Conservation (phyloP, 2,329 filamentous ascomycete species). For the Pestalotiopsis sp. region DNA sequence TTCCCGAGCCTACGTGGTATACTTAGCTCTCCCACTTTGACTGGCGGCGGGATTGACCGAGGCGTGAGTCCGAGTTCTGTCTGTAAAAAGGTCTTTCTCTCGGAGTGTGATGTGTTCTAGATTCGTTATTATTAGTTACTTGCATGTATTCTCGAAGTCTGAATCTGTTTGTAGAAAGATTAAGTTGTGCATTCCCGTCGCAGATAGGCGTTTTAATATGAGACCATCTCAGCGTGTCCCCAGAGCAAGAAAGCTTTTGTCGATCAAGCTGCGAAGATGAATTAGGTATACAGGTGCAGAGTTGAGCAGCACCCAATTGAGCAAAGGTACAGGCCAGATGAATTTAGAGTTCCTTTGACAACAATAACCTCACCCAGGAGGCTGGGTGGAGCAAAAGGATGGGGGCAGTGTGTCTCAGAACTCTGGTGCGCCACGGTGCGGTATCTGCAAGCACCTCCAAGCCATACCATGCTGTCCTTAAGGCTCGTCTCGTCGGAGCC, state of each 20-base stretch:
- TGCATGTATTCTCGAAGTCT: not conserved
- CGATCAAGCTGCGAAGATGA: not conserved
- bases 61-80: not conserved
- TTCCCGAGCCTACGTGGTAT: slow-evolving; percentile 3
- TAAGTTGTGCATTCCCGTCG: not conserved
- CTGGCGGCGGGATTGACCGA: not conserved
- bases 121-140: not conserved
- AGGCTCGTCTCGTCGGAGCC: no score
- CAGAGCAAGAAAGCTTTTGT: not conserved
- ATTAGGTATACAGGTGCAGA: not conserved
- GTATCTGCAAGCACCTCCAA: not conserved
- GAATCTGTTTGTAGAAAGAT: not conserved
- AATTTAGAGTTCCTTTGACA: not conserved
- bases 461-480: no score
- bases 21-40: not conserved
- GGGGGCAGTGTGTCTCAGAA: not conserved
- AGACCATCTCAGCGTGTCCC: not conserved
- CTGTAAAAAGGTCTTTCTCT: not conserved
- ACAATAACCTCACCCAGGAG: not conserved
- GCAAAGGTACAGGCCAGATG: not conserved
- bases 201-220: not conserved
- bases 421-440: not conserved
- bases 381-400: not conserved
- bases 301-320: not conserved
- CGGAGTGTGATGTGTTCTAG: not conserved